phyloP scores from a whole-genome alignment of 805 yeast species.

The Grigorovia yakushimaensis region DNA sequence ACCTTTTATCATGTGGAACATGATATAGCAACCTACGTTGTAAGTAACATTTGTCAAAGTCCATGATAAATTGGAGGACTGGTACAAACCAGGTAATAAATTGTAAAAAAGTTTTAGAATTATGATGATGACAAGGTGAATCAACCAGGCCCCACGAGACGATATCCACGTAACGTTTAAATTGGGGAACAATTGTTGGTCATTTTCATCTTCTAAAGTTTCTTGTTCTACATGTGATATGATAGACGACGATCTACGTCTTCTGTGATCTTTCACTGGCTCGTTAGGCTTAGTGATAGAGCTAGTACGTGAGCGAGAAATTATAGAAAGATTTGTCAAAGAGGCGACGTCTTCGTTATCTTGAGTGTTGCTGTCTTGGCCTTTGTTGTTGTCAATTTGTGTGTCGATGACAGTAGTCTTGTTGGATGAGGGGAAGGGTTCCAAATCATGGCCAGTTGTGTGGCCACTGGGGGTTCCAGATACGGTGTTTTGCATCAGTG shows the following conservation, averaged over 20 bases:
- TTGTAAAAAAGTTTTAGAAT: slow-evolving; percentile 69
- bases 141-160: slow-evolving; percentile 91
- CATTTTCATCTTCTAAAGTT: slow-evolving; percentile 81
- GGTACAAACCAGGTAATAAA: slow-evolving; percentile 68
- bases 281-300: slow-evolving; percentile 11
- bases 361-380: neutral
- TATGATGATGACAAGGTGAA: slow-evolving; percentile 75
- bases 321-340: neutral
- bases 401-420: no score
- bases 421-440: slow-evolving; percentile 26
- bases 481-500: neutral
- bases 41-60: slow-evolving; percentile 85
- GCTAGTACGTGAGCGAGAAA: slow-evolving; percentile 4
- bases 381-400: neutral
- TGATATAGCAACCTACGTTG: slow-evolving; percentile 82
- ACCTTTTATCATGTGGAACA: slow-evolving; percentile 95
- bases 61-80: slow-evolving; percentile 67
- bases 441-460: slow-evolving; percentile 6
- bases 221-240: slow-evolving; percentile 92
- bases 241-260: slow-evolving; percentile 80
- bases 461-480: neutral
- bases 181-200: slow-evolving; percentile 81
- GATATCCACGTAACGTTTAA: slow-evolving; percentile 95
- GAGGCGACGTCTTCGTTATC: neutral
- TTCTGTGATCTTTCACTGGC: slow-evolving; percentile 31